Percentiles rank a stretch among this genome's conserved stretches.
Evolutionary conservation across 2,329 filamentous ascomycete species (phyloP).

Genomic region (Colletotrichum sp.): DNA sequence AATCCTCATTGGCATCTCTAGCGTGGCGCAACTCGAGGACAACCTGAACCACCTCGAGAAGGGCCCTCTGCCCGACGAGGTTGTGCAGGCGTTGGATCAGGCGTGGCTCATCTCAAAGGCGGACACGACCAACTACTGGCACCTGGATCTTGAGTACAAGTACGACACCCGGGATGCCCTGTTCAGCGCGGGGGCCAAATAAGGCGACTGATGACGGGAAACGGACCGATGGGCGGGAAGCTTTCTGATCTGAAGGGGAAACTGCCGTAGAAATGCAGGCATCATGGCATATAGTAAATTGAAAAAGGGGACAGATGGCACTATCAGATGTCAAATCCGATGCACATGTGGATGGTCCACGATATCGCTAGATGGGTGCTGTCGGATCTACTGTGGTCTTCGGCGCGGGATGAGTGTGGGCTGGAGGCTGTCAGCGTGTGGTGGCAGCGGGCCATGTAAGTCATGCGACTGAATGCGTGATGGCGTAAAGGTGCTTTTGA

Average conservation of each 20-base stretch:
- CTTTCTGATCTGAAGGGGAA: neutral
- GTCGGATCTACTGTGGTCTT: neutral
- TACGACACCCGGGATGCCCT: constrained; percentile 69
- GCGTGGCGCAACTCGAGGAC: constrained; percentile 59
- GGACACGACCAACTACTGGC: constrained; percentile 59
- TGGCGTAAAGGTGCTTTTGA: constrained; percentile 12
- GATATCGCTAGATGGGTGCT: neutral
- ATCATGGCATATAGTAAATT: neutral
- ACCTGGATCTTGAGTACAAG: constrained; percentile 67
- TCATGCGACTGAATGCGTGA: constrained; percentile 18
- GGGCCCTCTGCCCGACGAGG: constrained; percentile 78
- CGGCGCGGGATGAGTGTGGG: neutral
- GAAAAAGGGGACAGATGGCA: neutral
- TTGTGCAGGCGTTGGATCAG: constrained; percentile 76
- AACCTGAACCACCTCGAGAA: constrained; percentile 66
- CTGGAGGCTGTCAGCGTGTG: neutral
- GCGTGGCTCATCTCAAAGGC: constrained; percentile 77
- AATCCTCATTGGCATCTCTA: constrained; percentile 65
- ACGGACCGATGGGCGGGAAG: neutral
- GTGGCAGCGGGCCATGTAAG: constrained; percentile 10
- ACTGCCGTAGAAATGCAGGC: neutral
- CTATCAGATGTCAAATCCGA: constrained; percentile 9
- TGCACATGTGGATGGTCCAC: neutral
- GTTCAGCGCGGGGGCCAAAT: constrained; percentile 53
- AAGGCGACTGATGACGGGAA: neutral